Base-by-base conservation (phyloP, 139 green algal genomes). In the Asterochloris erici region DNA sequence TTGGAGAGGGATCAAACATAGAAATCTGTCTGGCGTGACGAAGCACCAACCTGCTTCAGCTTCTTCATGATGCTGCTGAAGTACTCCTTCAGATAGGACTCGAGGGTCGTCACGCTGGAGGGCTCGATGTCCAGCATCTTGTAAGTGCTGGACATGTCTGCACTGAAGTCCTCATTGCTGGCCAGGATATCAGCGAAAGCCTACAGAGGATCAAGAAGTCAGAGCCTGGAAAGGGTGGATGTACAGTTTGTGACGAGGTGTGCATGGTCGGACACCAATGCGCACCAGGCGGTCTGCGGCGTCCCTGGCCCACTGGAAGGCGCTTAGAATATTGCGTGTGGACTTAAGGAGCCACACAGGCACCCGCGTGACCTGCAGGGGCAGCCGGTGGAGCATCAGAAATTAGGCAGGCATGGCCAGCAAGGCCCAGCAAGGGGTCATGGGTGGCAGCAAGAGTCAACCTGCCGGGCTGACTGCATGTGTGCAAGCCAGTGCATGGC, bases 31-130 rank as follows among this genome's bases (percentile, higher is more conserved):
- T 98, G 93, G 83, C 94, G 93, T 24, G 83, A 87, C 27, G 93
- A 85, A 15, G 95, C 96, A 15, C 96, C 96, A n/a, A 99, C 94
- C 82, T 99, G 92, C 89, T 99, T 99, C 17, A 99, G 93, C 91
- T 98, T 98, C 88, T 98, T 98, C 68, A 99, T 83, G 86, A 99
- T 98, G 71, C 84, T 83, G 11, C 79, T 89, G 87, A 95, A 99
- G 93, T 99, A 99, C 86, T 99, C 95, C 84, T 96, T 87, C 38
- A 98, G 86, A 88, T 99, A 98, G 14, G 81, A 74, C 73, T 99
- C 95, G 54, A 99, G 86, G 0, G 86, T 93, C 63, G 89, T 96
- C 11, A 95, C 87, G 63, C 88, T 90, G 54, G 84, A 84, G 10
- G 92, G 91, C 78, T 99, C 94, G 13, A 98, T 87, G 63, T 93